A percentile compares a stretch with the other conserved stretches of the same genome.
Evolutionary conservation across 805 yeast genomes (phyloP).

Genomic region (Yamadazyma nakazawae): DNA sequence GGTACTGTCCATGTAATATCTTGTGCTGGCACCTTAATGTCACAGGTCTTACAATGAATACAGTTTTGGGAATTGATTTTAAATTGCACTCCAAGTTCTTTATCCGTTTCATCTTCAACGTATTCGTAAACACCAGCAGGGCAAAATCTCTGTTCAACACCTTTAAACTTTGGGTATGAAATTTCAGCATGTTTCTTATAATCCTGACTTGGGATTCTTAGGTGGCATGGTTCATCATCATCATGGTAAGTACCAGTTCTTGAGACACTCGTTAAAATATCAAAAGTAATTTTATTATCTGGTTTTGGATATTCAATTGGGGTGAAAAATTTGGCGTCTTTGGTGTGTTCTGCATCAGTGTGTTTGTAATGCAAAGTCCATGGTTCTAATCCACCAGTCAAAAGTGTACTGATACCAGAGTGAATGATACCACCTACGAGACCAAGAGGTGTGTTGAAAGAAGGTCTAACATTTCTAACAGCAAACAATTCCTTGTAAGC

Average conservation of each 20-base stretch:
- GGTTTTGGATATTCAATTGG: conserved; percentile 94
- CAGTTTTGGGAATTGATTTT: conserved; percentile 96
- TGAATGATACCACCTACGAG: conserved; percentile 76
- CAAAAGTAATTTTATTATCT: conserved; percentile 90
- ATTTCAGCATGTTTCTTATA: conserved; percentile 60
- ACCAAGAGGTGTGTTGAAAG: conserved; percentile 77
- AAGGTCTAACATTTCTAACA: conserved; percentile 89
- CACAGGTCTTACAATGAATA: conserved; percentile 98
- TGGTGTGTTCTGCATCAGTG: conserved; percentile 73
- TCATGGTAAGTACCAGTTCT: conserved; percentile 96
- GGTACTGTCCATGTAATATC: conserved; percentile 97
- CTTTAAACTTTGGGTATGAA: conserved; percentile 74
- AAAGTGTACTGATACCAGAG: conserved; percentile 78
- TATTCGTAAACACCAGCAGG: conserved; percentile 99
- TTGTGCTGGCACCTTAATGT: conserved; percentile 92
- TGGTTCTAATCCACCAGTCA: conserved; percentile 77
- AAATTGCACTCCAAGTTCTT: conserved; percentile 67
- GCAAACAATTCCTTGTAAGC: conserved; percentile 75
- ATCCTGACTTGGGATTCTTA: conserved; percentile 62
- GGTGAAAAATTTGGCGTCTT: conserved; percentile 58
- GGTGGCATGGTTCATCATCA: conserved; percentile 89
- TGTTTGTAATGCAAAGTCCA: conserved; percentile 76
- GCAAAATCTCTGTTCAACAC: conserved; percentile 89
- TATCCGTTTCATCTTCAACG: conserved; percentile 53
- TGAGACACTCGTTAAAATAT: conserved; percentile 88